Evolutionary conservation across 2,329 filamentous ascomycete species (phyloP), one percentile per base, ranked within the genome.

Genomic region (Tolypocladium guangdongense): DNA sequence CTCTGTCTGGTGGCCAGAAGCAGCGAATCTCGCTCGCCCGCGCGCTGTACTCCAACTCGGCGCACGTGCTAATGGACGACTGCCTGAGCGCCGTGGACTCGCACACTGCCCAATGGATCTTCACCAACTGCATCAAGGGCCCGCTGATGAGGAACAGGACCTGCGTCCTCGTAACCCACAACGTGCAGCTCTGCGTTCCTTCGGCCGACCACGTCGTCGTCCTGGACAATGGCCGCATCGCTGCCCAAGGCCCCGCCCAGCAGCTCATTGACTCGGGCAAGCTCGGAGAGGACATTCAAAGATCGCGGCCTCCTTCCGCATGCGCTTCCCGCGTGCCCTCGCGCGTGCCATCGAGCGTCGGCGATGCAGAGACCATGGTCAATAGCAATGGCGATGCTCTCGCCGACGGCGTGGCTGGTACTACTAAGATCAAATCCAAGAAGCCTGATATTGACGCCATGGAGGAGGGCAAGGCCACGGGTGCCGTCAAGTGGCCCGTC

Each of bases 31-130:
- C 92, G 16, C 79, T 99, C 46, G 93, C 93, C n/a, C 85, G 93
- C 60, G 93, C 93, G 1, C 78, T 99, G n/a, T 99, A 99, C 71
- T 96, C 90, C 59, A 92, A 90, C 69, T 95, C 91, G 7, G 86
- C 86, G 52, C 92, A 97, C 68, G 73, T 99, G 18, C 79, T 99
- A 12, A 78, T 99, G 50, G 93, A 99, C 64, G 93, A 99, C 68
- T 96, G 95, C 58, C 78, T 99, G 45, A 96, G 91, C 65, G 93
- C 93, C 32, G 93, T 99, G 36, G 93, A 99, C 68, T 95, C 93
- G 4, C 93, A 99, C 63, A 97, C 93, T 0, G 91, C 91, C 2
- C 95, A 96, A 68, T 96, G 95, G 86, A 97, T 99, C 60, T 97
- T 97, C 71, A 87, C 87, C 66, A 87, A 96, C 69, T 95, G 91